Evolutionary conservation across 2,329 filamentous ascomycete species (phyloP).

Genomic region (Myriosclerotinia curreyana): DNA sequence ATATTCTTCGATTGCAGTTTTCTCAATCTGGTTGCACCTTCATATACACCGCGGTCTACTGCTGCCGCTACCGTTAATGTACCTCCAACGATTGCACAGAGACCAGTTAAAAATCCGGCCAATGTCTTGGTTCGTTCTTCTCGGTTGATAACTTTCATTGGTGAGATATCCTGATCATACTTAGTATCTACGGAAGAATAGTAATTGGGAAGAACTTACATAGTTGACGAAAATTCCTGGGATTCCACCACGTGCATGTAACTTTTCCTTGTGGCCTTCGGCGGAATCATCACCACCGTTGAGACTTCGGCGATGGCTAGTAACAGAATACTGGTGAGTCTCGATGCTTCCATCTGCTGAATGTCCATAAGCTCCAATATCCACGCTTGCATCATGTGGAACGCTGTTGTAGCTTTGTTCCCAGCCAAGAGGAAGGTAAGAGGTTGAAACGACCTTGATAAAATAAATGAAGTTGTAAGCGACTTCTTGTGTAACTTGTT

Average conservation of each 20-base stretch:
- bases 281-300: conserved; percentile 77
- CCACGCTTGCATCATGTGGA: conserved; percentile 51
- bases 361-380: conserved; percentile 67
- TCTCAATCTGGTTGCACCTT: conserved; percentile 79
- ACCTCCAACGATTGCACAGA: conserved; percentile 92
- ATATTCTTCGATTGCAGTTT: conserved; percentile 72
- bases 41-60: conserved; percentile 85
- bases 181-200: background rate
- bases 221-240: conserved; percentile 99
- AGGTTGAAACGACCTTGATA: conserved; percentile 95
- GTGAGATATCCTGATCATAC: conserved; percentile 76
- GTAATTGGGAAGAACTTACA: conserved; percentile 52
- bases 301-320: conserved; percentile 89
- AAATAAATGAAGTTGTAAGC: conserved; percentile 99
- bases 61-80: conserved; percentile 95
- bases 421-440: conserved; percentile 90
- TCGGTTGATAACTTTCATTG: conserved; percentile 99
- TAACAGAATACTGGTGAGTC: conserved; percentile 97
- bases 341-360: conserved; percentile 77
- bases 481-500: conserved; percentile 74
- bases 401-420: conserved; percentile 48
- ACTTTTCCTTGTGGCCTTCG: conserved; percentile 86
- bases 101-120: conserved; percentile 84
- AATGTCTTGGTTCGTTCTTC: conserved; percentile 88
- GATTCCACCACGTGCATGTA: conserved; percentile 88